Evolutionary conservation across 768 basidiomycete genomes (phyloP), one percentile per base, ranked within the genome.

Genomic region (Panaeolus cyanescens): DNA sequence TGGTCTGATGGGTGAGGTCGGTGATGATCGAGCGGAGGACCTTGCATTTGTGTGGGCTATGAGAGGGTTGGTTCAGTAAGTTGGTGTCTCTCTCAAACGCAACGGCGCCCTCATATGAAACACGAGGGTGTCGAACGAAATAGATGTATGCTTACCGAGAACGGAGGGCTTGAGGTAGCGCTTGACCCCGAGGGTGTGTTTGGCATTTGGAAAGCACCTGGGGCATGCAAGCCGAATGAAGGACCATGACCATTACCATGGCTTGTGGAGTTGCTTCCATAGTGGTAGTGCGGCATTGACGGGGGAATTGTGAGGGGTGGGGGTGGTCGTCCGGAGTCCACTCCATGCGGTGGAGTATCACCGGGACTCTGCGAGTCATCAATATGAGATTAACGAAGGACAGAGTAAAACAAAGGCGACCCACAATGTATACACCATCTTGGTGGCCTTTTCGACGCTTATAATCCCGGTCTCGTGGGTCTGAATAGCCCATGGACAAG

Each of bases 61-160:
- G 65, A 72, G 72, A 79, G 73, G 25, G 22, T 50, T 50, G 15
- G 22, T 50, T 15, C 12, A 89, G 81, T 85, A 86, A 82, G 80
- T 83, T 86, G 83, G 76, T 72, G 66, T 77, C 73, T 42, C 62
- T 59, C 70, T 73, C 73, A 75, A 71, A 74, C 70, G 71, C 74
- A 69, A 64, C 34, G 63, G 59, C 65, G n/a, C 66, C 63, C 67
- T 65, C 65, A 56, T 65, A 64, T 68, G 63, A 64, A 69, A 66
- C 72, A 54, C 66, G 68, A 70, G 68, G 67, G 64, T 65, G n/a
- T 67, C 59, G 65, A 61, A 60, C 65, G 6, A 78, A 74, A 75
- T 77, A 82, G 80, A 71, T 81, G 1, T 28, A 82, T 71, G 90
- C 91, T 91, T 86, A 85, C 91, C 89, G 91, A 93, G 80, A 91